Conservation (phyloP, 1,139 yeast genomes). For the Meyerozyma guilliermondii region DNA sequence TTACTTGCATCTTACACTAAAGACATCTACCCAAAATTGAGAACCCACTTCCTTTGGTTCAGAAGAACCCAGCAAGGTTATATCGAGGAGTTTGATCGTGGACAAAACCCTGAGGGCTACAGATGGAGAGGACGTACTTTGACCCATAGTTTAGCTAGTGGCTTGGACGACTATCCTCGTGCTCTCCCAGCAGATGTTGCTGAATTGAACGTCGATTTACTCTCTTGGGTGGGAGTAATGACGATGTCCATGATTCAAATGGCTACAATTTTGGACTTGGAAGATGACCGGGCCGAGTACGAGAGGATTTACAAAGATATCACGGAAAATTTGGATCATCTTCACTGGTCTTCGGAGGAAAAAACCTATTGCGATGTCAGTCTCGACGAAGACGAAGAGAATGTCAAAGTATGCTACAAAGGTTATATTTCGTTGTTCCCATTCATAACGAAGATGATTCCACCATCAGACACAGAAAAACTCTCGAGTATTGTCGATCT, state of each 20-base stretch:
- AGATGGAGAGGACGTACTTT: conserved; percentile 93
- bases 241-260: conserved; percentile 73
- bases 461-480: conserved; percentile 43
- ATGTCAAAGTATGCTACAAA: conserved; percentile 68
- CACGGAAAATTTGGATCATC: conserved; percentile 54
- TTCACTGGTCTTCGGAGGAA: conserved; percentile 75
- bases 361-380: conserved; percentile 81
- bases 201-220: conserved; percentile 83
- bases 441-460: conserved; percentile 66
- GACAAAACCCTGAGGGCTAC: conserved; percentile 57
- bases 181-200: conserved; percentile 77
- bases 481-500: conserved; percentile 48
- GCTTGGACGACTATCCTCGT: conserved; percentile 94
- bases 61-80: conserved; percentile 76
- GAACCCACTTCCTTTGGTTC: conserved; percentile 82
- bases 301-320: conserved; percentile 51
- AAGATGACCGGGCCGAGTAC: conserved; percentile 54
- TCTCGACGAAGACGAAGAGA: conserved; percentile 66
- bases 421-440: conserved; percentile 91
- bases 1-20: conserved; percentile 57
- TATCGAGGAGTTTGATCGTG: conserved; percentile 66
- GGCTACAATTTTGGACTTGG: conserved; percentile 57
- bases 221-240: conserved; percentile 94
- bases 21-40: conserved; percentile 69
- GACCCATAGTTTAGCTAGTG: conserved; percentile 86